Evolutionary conservation across 2,329 filamentous ascomycete genomes (phyloP).

Genomic region (Diplodia seriata): DNA sequence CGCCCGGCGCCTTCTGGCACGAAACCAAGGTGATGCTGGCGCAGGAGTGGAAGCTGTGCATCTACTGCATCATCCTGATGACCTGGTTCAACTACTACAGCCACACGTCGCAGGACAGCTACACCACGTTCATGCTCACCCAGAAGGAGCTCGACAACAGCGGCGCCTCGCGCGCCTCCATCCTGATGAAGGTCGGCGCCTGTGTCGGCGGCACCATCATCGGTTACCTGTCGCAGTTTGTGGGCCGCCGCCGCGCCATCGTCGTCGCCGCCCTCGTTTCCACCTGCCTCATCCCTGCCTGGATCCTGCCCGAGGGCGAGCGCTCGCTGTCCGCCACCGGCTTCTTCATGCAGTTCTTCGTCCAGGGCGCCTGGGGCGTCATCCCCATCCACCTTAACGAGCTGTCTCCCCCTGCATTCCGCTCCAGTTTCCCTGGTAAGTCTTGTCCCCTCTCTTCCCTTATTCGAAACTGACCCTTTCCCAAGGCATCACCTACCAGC

Average conservation of each 20-base stretch:
- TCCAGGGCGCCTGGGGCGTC: conserved; percentile 54
- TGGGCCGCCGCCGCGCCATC: conserved; percentile 75
- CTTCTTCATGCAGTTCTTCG: conserved; percentile 69
- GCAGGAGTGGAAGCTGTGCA: conserved; percentile 76
- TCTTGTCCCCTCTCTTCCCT: conserved; percentile 37
- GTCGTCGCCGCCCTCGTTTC: conserved; percentile 66
- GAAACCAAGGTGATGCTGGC: conserved; percentile 72
- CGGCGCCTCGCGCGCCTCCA: conserved; percentile 74
- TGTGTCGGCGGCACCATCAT: conserved; percentile 76
- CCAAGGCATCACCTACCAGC: conserved; percentile 69
- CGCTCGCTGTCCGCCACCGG: conserved; percentile 66
- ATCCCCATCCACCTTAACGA: conserved; percentile 75
- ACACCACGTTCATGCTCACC: conserved; percentile 79
- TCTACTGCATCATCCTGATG: conserved; percentile 82
- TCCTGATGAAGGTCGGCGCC: conserved; percentile 80
- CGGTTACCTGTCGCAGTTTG: conserved; percentile 76
- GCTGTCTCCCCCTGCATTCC: conserved; percentile 72
- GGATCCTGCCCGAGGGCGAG: conserved; percentile 71
- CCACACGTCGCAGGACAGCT: conserved; percentile 81
- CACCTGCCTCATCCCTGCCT: conserved; percentile 70
- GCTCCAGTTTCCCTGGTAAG: conserved; percentile 68
- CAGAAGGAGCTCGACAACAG: conserved; percentile 72
- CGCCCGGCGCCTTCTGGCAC: conserved; percentile 65
- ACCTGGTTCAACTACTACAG: conserved; percentile 71
- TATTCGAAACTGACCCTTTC: neutral